Evolutionary conservation across 1,284 basidiomycete species (phyloP), one percentile per base, ranked within the genome.

Genomic region (Hemileia vastatrix): DNA sequence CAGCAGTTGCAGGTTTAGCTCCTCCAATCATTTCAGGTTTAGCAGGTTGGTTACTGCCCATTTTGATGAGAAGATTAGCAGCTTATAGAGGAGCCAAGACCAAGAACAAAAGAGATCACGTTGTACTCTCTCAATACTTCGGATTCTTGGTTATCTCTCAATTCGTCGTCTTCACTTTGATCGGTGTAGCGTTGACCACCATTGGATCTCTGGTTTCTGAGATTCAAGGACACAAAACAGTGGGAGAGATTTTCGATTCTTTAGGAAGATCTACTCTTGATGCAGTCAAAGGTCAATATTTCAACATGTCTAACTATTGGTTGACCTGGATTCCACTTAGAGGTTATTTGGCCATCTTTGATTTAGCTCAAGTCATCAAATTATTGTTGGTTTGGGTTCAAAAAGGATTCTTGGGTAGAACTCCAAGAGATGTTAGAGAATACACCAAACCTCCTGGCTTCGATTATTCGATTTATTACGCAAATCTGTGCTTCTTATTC

Each of bases 401-500:
- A 77, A 91, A 87, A 2, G 78, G n/a, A 62, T 77, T 91, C 53
- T 88, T 96, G 71, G 90, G 91, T 15, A 86, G 92, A 63, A 98
- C 94, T 0, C 93, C 93, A 49, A 84, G 94, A 68, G 92, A 96
- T 71, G 90, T 97, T 64, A 83, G 91, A 57, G 92, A 96, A 70
- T 92, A 89, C 85, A 96, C 94, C 4, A 87, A 92, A 74, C 93
- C 94, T 18, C 88, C 89, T 4, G 84, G 86, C 44, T 97, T 97
- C 74, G 85, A 93, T 70, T 97, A 87, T 77, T 83, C 88, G 11
- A 83, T 92, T 63, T 90, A 90, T 77, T n/a, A n/a, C n/a, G n/a
- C n/a, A 54, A 74, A 73, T 57, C 66, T 73, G 44, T 68, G 74
- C 33, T 74, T 75, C 64, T 55, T 74, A 43, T 66, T 68, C 9